Evolutionary conservation across 805 yeast genomes (phyloP).

Genomic region (Barnettozyma californica): DNA sequence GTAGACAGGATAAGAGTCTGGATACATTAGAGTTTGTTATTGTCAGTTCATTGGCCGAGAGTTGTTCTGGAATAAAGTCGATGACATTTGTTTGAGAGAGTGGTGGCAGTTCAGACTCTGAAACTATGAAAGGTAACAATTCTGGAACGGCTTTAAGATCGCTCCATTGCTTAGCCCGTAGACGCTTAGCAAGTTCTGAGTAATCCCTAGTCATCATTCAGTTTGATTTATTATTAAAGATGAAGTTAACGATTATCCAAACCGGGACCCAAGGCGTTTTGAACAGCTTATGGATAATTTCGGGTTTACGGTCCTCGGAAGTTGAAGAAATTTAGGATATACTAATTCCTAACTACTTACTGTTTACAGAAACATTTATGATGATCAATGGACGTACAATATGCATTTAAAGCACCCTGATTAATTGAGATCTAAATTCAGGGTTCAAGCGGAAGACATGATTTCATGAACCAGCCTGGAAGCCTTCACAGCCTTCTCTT

Average conservation of each 20-base stretch:
- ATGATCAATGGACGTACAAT: too few relatives aligned
- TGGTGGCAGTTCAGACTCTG: neutral
- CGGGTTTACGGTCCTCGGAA: neutral
- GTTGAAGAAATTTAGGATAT: neutral
- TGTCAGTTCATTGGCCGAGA: neutral
- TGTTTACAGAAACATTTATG: too few relatives aligned
- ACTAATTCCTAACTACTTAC: neutral
- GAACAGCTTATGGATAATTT: too few relatives aligned
- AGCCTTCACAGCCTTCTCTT: constrained; percentile 43
- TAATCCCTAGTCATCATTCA: neutral
- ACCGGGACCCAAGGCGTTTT: too few relatives aligned
- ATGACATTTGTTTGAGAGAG: neutral
- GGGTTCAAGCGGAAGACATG: neutral
- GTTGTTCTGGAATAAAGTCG: neutral
- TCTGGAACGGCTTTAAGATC: neutral
- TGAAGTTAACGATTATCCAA: too few relatives aligned
- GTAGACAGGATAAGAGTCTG: neutral
- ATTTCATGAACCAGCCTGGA: constrained; percentile 24
- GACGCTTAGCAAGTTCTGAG: neutral
- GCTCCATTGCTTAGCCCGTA: neutral
- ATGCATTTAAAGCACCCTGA: too few relatives aligned
- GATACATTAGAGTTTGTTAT: neutral
- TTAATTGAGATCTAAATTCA: neutral
- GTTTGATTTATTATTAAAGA: neutral
- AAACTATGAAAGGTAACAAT: neutral